Base-by-base conservation (phyloP, 441 rosid species). In the Erysimum cheiri region DNA sequence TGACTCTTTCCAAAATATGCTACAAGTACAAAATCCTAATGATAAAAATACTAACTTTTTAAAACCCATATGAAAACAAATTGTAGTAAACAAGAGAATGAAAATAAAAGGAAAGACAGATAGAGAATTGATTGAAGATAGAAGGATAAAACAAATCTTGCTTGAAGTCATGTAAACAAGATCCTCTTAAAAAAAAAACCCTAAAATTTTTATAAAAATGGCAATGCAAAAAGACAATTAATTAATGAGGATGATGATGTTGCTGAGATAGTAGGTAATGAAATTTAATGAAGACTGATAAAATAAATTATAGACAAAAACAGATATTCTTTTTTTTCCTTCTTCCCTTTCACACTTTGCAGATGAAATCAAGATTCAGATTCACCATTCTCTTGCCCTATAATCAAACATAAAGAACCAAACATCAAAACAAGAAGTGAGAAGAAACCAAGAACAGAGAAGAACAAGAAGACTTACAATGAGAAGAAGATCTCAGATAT, bases 291-390 rank as follows among this genome's bases (percentile, higher is more conserved):
- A 62, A 75, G 50, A 61, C 60, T 46, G 49, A 47, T n/a, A 31
- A n/a, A 55, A 31, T 29, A 69, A 61, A 31, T 55, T 69, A 75
- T 69, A 64, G 31, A 69, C 80, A 65, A 52, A 76, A 84, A 74
- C 83, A 82, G 73, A 74, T 52, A 52, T 60, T 62, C 56, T 77
- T 76, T 80, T 75, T 79, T 80, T 73, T 76, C n/a, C 79, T 77
- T 68, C 80, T 74, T 55, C 79, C 77, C 79, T 73, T 76, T 71
- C 84, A 81, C 73, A 68, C 80, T 77, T 77, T 76, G 70, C 78
- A 79, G 74, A 63, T 74, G 75, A 74, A 31, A 70, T 54, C 69
- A 66, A 35, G 48, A 58, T 12, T 32, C n/a, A 52, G 57, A 49
- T 61, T 50, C 17, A 58, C 31, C 28, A 2, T 39, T n/a, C 58